phyloP scores from a whole-genome alignment of 2,329 filamentous ascomycete genomes.

The Botryotinia calthae region DNA sequence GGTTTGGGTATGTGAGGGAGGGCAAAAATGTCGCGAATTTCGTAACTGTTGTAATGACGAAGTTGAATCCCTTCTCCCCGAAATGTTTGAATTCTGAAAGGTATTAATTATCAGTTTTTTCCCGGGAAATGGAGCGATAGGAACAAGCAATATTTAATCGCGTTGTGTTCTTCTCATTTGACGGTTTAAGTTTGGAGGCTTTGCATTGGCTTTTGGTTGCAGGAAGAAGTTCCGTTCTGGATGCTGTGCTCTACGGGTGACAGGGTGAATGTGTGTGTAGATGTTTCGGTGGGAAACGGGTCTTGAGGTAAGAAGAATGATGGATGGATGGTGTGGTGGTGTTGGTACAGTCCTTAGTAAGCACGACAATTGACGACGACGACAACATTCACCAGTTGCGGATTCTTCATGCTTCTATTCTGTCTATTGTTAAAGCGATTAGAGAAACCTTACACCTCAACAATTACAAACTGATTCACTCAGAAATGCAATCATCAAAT shows the following conservation, averaged over 20 bases:
- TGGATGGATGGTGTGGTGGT: too few species aligned
- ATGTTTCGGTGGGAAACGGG: neutral
- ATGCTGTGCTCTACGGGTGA: neutral
- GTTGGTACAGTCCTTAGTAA: neutral
- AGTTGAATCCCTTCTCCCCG: neutral
- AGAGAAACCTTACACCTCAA: neutral
- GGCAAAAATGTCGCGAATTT: slow-evolving; percentile 3
- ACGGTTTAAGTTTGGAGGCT: neutral
- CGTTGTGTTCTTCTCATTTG: neutral
- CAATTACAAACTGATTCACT: neutral
- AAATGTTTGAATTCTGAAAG: neutral
- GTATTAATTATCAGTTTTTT: neutral
- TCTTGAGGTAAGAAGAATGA: neutral
- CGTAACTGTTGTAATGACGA: neutral
- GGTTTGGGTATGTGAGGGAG: neutral
- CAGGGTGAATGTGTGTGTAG: neutral
- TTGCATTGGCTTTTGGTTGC: slow-evolving; percentile 1
- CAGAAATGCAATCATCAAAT: neutral
- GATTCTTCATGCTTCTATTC: neutral
- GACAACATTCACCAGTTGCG: neutral
- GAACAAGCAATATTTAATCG: neutral
- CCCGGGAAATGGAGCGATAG: neutral
- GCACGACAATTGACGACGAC: neutral
- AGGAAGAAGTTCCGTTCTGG: neutral
- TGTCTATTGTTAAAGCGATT: neutral